phyloP scores from a whole-genome alignment of 1,284 basidiomycete species.

The Leccinum angustisporum region DNA sequence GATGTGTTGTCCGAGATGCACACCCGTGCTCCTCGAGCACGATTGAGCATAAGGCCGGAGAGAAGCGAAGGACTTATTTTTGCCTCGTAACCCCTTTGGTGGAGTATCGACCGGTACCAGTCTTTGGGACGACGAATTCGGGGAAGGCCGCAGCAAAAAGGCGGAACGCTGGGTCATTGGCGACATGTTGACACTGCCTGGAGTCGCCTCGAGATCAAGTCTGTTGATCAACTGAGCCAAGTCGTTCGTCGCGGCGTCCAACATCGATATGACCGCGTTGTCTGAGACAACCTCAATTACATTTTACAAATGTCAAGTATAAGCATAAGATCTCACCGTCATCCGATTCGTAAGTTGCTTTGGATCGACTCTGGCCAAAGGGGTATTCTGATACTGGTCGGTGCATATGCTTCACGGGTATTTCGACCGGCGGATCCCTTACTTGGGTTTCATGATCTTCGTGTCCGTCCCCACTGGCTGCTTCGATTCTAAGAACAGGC shows the following conservation, averaged over 20 bases:
- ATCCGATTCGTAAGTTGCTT: slow-evolving; percentile 52
- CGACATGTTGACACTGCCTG: slow-evolving; percentile 51
- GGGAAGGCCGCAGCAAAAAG: slow-evolving; percentile 2
- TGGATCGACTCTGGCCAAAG: slow-evolving; percentile 47
- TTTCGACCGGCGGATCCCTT: slow-evolving; percentile 29
- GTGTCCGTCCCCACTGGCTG: slow-evolving; percentile 54
- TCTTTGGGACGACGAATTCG: not conserved
- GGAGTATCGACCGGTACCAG: slow-evolving; percentile 39
- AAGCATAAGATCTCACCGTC: slow-evolving; percentile 35
- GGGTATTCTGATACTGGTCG: slow-evolving; percentile 69
- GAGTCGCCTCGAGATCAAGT: slow-evolving; percentile 73
- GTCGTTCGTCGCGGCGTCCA: slow-evolving; percentile 76
- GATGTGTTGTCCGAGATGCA: slow-evolving; percentile 56
- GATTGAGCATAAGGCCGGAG: slow-evolving; percentile 60
- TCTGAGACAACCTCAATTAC: slow-evolving; percentile 16
- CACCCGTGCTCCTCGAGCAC: slow-evolving; percentile 31
- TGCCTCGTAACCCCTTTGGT: slow-evolving; percentile 38
- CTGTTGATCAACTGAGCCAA: slow-evolving; percentile 72
- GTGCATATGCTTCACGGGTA: slow-evolving; percentile 53
- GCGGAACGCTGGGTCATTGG: slow-evolving; percentile 37
- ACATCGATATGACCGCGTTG: slow-evolving; percentile 61
- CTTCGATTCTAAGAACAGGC: slow-evolving; percentile 51
- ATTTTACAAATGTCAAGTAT: not conserved
- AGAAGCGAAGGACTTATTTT: slow-evolving; percentile 52
- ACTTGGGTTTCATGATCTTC: slow-evolving; percentile 24